Conservation (phyloP, 441 rosid genomes). For the Sinapis alba region DNA sequence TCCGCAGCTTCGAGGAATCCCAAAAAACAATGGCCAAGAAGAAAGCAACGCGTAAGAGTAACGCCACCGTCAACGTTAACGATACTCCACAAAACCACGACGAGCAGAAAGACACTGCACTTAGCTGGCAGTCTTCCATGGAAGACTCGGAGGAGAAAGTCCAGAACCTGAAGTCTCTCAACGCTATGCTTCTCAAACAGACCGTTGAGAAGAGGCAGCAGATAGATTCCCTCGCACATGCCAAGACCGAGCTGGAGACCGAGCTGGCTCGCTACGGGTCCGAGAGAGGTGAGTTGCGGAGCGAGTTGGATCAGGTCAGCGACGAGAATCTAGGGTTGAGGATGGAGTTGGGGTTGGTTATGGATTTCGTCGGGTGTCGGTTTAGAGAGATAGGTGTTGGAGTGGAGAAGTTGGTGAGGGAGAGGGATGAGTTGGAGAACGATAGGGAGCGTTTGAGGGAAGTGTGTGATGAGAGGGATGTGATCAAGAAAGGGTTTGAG, state of each 20-base stretch:
- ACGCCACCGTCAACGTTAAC: conserved; percentile 11
- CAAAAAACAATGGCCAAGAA: conserved; percentile 55
- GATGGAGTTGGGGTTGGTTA: conserved; percentile 48
- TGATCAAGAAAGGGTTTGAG: conserved; percentile 11
- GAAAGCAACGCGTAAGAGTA: conserved; percentile 45
- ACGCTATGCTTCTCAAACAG: conserved; percentile 28
- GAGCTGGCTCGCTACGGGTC: conserved; percentile 39
- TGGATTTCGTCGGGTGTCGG: conserved; percentile 45
- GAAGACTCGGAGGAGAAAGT: conserved; percentile 30
- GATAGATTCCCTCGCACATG: conserved; percentile 48
- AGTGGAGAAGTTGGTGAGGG: conserved; percentile 39
- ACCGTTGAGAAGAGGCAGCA: conserved; percentile 46
- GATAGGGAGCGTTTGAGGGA: neutral
- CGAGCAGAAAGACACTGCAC: conserved; percentile 14
- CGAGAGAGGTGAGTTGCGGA: conserved; percentile 40
- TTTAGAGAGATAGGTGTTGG: conserved; percentile 45
- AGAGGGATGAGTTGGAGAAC: conserved; percentile 29
- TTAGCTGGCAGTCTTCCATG: conserved; percentile 26
- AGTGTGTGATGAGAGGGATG: conserved; percentile 25
- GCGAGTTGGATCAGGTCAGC: conserved; percentile 41
- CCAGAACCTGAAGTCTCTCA: conserved; percentile 33
- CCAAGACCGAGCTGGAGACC: conserved; percentile 47
- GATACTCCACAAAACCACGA: conserved; percentile 34
- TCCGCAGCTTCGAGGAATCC: conserved; percentile 19
- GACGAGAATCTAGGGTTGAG: conserved; percentile 48